A percentile compares a stretch with the other conserved stretches of the same genome.
Evolutionary conservation across 2,329 filamentous ascomycete species (phyloP).

Genomic region (Dothistroma pini): DNA sequence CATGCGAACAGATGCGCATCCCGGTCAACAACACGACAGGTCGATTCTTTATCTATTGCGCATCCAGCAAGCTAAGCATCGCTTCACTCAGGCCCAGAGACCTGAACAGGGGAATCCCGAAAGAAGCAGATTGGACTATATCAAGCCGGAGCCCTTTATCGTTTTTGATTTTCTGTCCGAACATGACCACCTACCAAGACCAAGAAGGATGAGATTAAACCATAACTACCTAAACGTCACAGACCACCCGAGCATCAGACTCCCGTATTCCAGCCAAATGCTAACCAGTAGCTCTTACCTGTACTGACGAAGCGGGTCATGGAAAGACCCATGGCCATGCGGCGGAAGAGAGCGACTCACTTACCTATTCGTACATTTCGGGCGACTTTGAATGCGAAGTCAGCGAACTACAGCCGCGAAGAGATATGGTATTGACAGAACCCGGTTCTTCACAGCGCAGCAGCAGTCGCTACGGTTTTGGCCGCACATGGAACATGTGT

Average conservation of each 20-base stretch:
- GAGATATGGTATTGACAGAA: not conserved
- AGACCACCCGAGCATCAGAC: not conserved
- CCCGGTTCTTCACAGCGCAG: not conserved
- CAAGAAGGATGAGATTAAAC: not conserved
- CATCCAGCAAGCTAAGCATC: too few species aligned
- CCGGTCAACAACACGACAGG: too few species aligned
- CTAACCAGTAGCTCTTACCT: slow-evolving; percentile 4
- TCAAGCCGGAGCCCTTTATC: not conserved
- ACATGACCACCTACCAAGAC: not conserved
- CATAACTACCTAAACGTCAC: not conserved
- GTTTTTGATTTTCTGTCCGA: not conserved
- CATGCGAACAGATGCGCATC: too few species aligned
- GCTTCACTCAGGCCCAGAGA: too few species aligned
- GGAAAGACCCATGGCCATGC: slow-evolving; percentile 5
- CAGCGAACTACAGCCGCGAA: not conserved
- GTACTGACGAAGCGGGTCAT: slow-evolving; percentile 3
- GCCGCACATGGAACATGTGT: not conserved
- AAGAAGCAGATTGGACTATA: not conserved
- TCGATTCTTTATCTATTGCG: too few species aligned
- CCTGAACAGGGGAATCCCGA: too few species aligned
- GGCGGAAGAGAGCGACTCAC: slow-evolving; percentile 1
- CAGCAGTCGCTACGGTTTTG: not conserved
- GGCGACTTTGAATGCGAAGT: not conserved
- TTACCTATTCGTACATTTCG: not conserved
- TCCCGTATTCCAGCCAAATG: slow-evolving; percentile 2